These are phyloP conservation scores for Boletus patriciae DNA, from an alignment of 768 basidiomycete species.

Conservation along the genomic window DNA sequence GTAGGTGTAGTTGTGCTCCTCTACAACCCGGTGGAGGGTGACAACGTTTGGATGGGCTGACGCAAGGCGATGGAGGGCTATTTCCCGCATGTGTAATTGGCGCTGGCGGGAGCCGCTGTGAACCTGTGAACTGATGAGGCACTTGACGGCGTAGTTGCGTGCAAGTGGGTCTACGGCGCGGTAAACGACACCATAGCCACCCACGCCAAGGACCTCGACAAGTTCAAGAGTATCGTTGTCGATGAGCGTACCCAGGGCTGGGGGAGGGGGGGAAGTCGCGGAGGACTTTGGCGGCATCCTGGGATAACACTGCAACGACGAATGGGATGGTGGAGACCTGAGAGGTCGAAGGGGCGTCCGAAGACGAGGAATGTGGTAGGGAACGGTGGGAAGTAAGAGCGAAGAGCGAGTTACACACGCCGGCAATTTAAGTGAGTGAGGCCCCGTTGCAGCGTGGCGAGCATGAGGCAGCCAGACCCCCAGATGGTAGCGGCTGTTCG, in stretches of 20 bases:
- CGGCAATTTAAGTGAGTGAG: slow-evolving; percentile 35
- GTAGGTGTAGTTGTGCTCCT: slow-evolving; percentile 78
- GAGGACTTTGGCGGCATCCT: slow-evolving; percentile 36
- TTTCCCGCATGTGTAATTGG: slow-evolving; percentile 85
- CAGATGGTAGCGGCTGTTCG: slow-evolving; percentile 30
- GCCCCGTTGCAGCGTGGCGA: slow-evolving; percentile 36
- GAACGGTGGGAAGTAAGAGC: slow-evolving; percentile 27
- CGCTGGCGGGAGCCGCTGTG: slow-evolving; percentile 54
- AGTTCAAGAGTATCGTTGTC: slow-evolving; percentile 82
- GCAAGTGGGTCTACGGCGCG: slow-evolving; percentile 66
- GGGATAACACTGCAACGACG: slow-evolving; percentile 19
- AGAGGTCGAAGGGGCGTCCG: slow-evolving; percentile 27
- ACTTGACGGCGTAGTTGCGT: slow-evolving; percentile 86
- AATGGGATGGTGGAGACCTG: slow-evolving; percentile 17
- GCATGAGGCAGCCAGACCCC: slow-evolving; percentile 38
- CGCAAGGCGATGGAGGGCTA: slow-evolving; percentile 73
- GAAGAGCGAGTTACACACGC: slow-evolving; percentile 22
- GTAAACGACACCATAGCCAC: slow-evolving; percentile 95
- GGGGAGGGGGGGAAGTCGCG: slow-evolving; percentile 46
- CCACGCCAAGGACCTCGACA: slow-evolving; percentile 83
- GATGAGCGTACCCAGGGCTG: slow-evolving; percentile 72
- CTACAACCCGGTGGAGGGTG: slow-evolving; percentile 84
- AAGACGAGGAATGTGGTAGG: slow-evolving; percentile 20
- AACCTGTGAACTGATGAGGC: slow-evolving; percentile 59
- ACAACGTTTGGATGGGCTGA: slow-evolving; percentile 80